Conservation (phyloP, 257 asterid species). For the Ilex asprella region DNA sequence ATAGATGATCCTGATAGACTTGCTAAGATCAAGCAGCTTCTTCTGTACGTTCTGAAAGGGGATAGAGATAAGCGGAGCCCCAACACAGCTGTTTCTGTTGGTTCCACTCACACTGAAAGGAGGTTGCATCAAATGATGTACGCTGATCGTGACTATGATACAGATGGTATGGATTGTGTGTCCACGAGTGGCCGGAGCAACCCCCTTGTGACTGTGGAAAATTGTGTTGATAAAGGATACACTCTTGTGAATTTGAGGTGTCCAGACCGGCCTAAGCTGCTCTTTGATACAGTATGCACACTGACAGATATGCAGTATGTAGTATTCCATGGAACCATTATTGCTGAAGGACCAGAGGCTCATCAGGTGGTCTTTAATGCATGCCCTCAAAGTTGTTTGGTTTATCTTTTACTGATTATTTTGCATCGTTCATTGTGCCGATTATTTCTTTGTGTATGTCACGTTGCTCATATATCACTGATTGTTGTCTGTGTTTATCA, state of each 20-base stretch:
- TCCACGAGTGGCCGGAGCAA: constrained; percentile 19
- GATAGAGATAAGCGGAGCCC: constrained; percentile 56
- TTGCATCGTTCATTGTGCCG: too few relatives aligned
- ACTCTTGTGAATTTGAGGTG: constrained; percentile 37
- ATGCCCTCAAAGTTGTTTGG: not conserved
- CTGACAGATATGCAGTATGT: constrained; percentile 56
- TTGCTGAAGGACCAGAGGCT: constrained; percentile 44
- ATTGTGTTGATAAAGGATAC: constrained; percentile 35
- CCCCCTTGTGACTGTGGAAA: constrained; percentile 35
- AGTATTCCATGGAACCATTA: constrained; percentile 43
- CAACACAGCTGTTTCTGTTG: constrained; percentile 63
- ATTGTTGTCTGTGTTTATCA: too few relatives aligned
- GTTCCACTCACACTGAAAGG: constrained; percentile 63
- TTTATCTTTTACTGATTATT: not conserved
- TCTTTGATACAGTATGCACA: constrained; percentile 50
- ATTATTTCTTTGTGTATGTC: too few relatives aligned
- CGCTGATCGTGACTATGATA: constrained; percentile 45
- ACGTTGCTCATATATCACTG: too few relatives aligned
- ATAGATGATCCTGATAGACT: constrained; percentile 58
- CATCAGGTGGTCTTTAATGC: constrained; percentile 32
- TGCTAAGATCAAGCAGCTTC: constrained; percentile 54
- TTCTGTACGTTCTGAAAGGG: constrained; percentile 56
- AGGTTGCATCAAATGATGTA: constrained; percentile 89
- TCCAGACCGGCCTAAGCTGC: constrained; percentile 49
- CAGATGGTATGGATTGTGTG: constrained; percentile 8